Base-by-base conservation (phyloP, 371 early-diverging fungal species). In the Lichtheimia ramosa region DNA sequence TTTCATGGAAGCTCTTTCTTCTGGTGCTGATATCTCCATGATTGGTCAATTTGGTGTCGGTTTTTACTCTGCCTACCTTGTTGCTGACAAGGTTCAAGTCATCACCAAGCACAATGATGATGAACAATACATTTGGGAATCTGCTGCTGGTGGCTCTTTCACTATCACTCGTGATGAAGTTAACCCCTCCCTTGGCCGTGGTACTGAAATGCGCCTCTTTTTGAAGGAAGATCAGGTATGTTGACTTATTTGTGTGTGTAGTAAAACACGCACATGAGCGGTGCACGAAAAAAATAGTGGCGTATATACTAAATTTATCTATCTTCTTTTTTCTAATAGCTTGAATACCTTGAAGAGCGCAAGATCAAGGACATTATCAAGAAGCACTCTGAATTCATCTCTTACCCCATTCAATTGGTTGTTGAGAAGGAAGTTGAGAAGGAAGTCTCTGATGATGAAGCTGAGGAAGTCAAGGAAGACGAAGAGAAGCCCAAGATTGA, bases 41-140 rank as follows among this genome's bases (percentile, higher is more conserved):
- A 94, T 94, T 76, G 96, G 96, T 64, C 95, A 95, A 79, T 96
- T 96, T 74, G 96, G 96, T 84, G 90, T 96, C 54, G 94, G 96
- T 58, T 94, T 94, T 81, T 96, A 96, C 81, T 90, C 78, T 67
- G 83, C 87, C 48, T 90, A 86, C 68, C 71, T 93, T 25, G 92
- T 95, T 18, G 92, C 94, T 20, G 92, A 93, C 65, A 78, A 83
- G 60, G 94, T 96, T 48, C 86, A 88, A 23, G 91, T 96, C 41
- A 84, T 92, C 63, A 85, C 88, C 59, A 95, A 93, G 79, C 81
- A 89, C 72, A 87, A 88, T 56, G 86, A 83, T 54, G 79, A 75
- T 42, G 76, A 79, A 52, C 89, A 91, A 63, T 87, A 89, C 70
- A 81, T 92, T 42, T 96, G 95, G 95, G 84, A 88, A 51, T 79